Percentiles rank a stretch among this genome's conserved stretches.
Conservation (phyloP, 2,329 filamentous ascomycete genomes). For the Malbranchea zuffiana region DNA sequence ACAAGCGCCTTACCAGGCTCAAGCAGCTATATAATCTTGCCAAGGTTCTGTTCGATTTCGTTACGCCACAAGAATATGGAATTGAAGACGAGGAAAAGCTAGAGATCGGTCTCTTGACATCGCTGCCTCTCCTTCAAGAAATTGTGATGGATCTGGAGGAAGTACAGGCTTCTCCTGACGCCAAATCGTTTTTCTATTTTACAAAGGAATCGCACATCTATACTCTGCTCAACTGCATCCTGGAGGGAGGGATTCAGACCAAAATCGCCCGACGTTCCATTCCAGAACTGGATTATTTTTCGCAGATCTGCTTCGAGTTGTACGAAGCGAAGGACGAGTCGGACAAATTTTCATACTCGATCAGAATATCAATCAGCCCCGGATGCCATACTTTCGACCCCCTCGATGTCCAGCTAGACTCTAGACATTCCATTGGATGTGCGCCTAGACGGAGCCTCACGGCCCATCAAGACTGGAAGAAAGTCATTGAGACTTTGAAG, state of each 20-base stretch:
- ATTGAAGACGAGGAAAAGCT: constrained; percentile 93
- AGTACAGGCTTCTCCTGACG: constrained; percentile 86
- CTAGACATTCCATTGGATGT: constrained; percentile 89
- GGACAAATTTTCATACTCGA: constrained; percentile 81
- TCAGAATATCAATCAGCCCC: constrained; percentile 89
- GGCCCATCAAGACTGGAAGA: constrained; percentile 86
- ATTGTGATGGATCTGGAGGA: constrained; percentile 96
- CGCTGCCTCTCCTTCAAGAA: constrained; percentile 83
- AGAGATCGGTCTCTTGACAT: constrained; percentile 94
- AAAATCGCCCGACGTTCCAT: constrained; percentile 95
- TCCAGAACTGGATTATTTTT: constrained; percentile 92
- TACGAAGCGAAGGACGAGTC: constrained; percentile 85
- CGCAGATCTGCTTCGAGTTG: constrained; percentile 94
- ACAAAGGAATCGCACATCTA: constrained; percentile 99
- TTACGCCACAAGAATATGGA: constrained; percentile 95
- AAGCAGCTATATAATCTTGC: constrained; percentile 86
- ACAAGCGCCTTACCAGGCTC: constrained; percentile 75
- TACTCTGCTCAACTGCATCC: constrained; percentile 91
- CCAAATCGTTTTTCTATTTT: constrained; percentile 97
- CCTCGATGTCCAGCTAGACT: constrained; percentile 89
- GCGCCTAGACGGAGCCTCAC: constrained; percentile 84
- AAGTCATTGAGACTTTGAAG: constrained; percentile 88
- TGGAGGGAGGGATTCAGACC: constrained; percentile 91
- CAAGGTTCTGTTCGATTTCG: constrained; percentile 95
- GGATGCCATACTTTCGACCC: constrained; percentile 96